Base-by-base conservation (phyloP, 345 rosid genomes). In the Corchorus capsularis region DNA sequence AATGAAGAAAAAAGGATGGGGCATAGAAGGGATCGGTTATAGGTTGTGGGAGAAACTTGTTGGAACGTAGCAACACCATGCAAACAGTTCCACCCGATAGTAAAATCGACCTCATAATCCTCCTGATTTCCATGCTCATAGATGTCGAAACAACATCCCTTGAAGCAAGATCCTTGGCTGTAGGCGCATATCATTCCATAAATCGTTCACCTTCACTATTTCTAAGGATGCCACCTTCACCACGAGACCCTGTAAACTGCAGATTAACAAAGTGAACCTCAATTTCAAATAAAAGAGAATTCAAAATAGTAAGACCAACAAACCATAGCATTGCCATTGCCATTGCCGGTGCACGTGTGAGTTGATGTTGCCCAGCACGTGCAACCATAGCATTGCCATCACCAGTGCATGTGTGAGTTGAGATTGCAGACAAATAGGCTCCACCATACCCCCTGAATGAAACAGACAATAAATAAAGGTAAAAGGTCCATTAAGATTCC, bases 161-260 rank as follows among this genome's bases (percentile, higher is more conserved):
- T 76, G 99, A 96, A 55, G 99, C 99, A 86, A 96, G 99, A 89
- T 96, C 99, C 82, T 96, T 96, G 65, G 99, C 99, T 35, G 98
- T 93, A 39, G 99, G 99, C 65, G 99, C 99, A 87, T 96, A 96
- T 55, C 99, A 86, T 81, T 96, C 99, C 99, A 96, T 96, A 81
- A 96, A 96, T 52, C 99, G 87, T 78, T 96, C 99, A 76, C 99
- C 99, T 85, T 96, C 99, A 71, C 92, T 89, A 75, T 96, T 96
- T 83, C 99, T 86, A 66, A 96, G 96, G 75, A 96, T 96, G 78
- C 99, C 99, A 73, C 99, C 99, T 88, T 96, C 99, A 63, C 99
- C 99, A 37, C 99, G 96, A 77, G 99, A 96, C 82, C 99, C 99
- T 96, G 71, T 56, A 71, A 56, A 61, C 74, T 17, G 70, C 69